Evolutionary conservation across 495 filamentous ascomycete genomes (phyloP).

Genomic region (Massariosphaeria phaeospora): DNA sequence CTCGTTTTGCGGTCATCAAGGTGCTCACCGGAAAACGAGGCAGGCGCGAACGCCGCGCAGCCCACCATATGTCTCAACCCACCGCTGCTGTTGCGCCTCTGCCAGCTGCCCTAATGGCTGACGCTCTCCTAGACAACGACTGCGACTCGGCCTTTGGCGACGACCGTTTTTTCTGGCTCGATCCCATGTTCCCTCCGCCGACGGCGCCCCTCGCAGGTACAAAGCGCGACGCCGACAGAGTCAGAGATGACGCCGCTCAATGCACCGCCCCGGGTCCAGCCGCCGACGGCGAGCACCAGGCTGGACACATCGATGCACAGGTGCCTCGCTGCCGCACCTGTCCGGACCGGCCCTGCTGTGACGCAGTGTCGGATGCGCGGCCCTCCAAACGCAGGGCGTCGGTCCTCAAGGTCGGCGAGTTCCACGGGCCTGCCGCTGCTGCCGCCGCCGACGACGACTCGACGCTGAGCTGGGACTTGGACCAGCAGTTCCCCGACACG

Average conservation of each 20-base stretch:
- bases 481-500: conserved; percentile 19
- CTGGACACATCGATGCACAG: conserved; percentile 20
- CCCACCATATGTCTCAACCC: too few relatives aligned
- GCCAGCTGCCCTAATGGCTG: too few relatives aligned
- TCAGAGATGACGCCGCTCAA: background rate
- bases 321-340: conserved; percentile 19
- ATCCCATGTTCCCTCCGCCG: conserved; percentile 16
- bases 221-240: conserved; percentile 23
- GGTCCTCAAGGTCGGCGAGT: conserved; percentile 11
- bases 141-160: conserved; percentile 25
- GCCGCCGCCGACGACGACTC: background rate
- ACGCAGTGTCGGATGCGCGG: conserved; percentile 9
- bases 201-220: conserved; percentile 18
- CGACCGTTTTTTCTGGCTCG: background rate
- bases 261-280: background rate
- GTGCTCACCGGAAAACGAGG: too few relatives aligned
- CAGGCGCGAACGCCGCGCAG: too few relatives aligned
- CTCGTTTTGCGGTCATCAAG: too few relatives aligned
- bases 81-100: too few relatives aligned
- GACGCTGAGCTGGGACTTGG: background rate
- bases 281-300: conserved; percentile 14
- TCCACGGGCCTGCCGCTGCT: too few relatives aligned
- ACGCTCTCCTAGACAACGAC: conserved; percentile 13
- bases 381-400: conserved; percentile 23
- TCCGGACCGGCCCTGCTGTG: conserved; percentile 4